These are phyloP conservation scores for Hanseniaspora singularis DNA, from an alignment of 805 yeast genomes.

Conservation along the genomic window DNA sequence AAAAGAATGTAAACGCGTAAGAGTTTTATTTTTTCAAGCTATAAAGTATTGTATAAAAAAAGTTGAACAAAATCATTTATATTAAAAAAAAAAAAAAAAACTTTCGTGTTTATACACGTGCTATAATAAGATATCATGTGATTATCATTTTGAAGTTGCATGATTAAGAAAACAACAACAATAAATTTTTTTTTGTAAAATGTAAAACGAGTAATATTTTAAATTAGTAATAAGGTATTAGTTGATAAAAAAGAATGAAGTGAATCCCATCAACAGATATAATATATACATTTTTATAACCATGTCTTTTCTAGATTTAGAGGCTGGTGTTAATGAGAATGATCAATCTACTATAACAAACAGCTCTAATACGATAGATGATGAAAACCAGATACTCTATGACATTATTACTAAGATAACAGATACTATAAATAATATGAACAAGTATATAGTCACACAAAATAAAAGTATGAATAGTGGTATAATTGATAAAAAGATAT, in stretches of 20 bases:
- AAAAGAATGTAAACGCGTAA: too few relatives aligned
- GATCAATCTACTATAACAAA: slow-evolving; percentile 9
- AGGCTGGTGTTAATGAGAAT: slow-evolving; percentile 7
- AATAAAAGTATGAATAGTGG: slow-evolving; percentile 19
- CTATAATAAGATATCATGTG: too few relatives aligned
- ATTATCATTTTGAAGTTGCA: too few relatives aligned
- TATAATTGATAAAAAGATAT: slow-evolving; percentile 31
- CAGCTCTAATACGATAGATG: slow-evolving; percentile 1
- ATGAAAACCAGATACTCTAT: slow-evolving; percentile 2
- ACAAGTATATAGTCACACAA: slow-evolving; percentile 18
- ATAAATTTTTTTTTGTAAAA: too few relatives aligned
- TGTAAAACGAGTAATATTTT: too few relatives aligned
- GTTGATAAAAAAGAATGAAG: not conserved
- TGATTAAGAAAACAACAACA: too few relatives aligned
- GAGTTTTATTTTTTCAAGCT: too few relatives aligned
- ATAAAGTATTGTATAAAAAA: slow-evolving; percentile 19
- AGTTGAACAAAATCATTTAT: not conserved
- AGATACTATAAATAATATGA: slow-evolving; percentile 17
- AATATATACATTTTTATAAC: too few relatives aligned
- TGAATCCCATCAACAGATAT: too few relatives aligned
- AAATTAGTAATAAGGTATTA: too few relatives aligned
- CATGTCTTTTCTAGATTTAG: slow-evolving; percentile 24
- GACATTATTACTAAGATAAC: slow-evolving; percentile 15
- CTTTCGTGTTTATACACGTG: too few relatives aligned
- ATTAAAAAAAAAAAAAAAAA: too few relatives aligned